These are phyloP conservation scores for Mucor plumbeus DNA, from an alignment of 371 early-diverging fungal genomes.

Conservation along the genomic window DNA sequence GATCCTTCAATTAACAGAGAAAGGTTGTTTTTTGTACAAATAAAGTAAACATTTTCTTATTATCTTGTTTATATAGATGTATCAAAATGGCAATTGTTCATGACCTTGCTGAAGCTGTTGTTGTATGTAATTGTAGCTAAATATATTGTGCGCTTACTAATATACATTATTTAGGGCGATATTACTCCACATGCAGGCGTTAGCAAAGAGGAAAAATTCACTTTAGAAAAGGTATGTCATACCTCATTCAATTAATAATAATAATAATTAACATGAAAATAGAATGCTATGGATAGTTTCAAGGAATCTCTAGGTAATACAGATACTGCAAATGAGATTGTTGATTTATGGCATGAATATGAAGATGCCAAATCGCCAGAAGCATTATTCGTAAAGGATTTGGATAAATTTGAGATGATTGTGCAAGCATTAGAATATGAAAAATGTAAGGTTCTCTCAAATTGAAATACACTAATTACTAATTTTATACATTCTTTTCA, in stretches of 20 bases:
- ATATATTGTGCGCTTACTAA: no score
- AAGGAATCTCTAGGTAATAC: conserved; percentile 63
- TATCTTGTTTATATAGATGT: conserved; percentile 48
- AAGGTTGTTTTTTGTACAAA: conserved; percentile 33
- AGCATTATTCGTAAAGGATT: conserved; percentile 85
- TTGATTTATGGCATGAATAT: conserved; percentile 85
- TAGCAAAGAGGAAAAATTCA: conserved; percentile 78
- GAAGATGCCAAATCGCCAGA: conserved; percentile 81
- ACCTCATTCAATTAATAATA: background rate
- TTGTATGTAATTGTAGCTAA: conserved; percentile 43
- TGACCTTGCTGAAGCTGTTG: conserved; percentile 90
- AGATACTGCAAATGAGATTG: conserved; percentile 71
- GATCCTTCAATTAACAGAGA: conserved; percentile 65
- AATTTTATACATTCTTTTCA: conserved; percentile 20
- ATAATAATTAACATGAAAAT: background rate
- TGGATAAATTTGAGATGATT: conserved; percentile 96
- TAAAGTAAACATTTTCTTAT: background rate
- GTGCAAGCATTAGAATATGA: conserved; percentile 93
- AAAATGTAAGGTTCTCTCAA: conserved; percentile 56
- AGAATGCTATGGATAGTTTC: conserved; percentile 77
- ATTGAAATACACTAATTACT: background rate
- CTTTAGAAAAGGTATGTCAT: conserved; percentile 64
- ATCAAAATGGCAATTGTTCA: conserved; percentile 92
- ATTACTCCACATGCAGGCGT: conserved; percentile 88
- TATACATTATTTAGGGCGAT: conserved; percentile 68